Base-by-base conservation (phyloP, 805 yeast species). In the Kurtzmaniella cleridarum region DNA sequence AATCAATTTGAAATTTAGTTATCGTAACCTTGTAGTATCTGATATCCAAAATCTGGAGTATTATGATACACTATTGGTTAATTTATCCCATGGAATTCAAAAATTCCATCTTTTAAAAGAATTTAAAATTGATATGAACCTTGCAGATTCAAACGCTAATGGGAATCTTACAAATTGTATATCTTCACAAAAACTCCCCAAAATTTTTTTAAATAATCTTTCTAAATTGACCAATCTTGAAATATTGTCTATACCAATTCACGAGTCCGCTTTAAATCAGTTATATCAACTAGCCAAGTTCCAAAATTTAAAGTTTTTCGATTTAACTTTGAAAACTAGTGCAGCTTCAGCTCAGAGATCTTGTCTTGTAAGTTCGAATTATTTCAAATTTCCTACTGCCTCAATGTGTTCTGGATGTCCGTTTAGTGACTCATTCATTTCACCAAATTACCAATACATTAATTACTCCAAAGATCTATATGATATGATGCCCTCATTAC, bases 101-200 rank as follows among this genome's bases (percentile, higher is more conserved):
- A 13, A 36, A 35, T 16, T 38, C 44, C 39, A 3, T 29, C 28
- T 3, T 32, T 46, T 13, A 27, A 26, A 10, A 16, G 30, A 7
- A 20, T 48, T 5, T 15, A 38, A 29, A 35, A 33, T 27, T 32
- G 46, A 8, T 37, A 43, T 13, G 28, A 44, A 7, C 49, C 49
- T 20, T 20, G 24, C 24, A 20, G 24, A 20, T 20, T 20, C 24
- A 8, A 20, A 8, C 8, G 24, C 24, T 8, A 20, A 20, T 20
- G 24, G 24, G 8, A 20, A 20, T 8, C 24, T 20, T 20, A 20
- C 24, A 5, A 20, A 20, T 20, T 20, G 24, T 20, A 20, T 20
- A 5, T 20, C 24, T 5, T 20, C 24, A 20, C 24, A 8, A 8
- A 20, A 12, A 30, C 45, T 5, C 41, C 36, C 28, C 41, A 41